Evolutionary conservation across 2,329 filamentous ascomycete species (phyloP), one percentile per base, ranked within the genome.

Genomic region (Teratosphaeria viscida): DNA sequence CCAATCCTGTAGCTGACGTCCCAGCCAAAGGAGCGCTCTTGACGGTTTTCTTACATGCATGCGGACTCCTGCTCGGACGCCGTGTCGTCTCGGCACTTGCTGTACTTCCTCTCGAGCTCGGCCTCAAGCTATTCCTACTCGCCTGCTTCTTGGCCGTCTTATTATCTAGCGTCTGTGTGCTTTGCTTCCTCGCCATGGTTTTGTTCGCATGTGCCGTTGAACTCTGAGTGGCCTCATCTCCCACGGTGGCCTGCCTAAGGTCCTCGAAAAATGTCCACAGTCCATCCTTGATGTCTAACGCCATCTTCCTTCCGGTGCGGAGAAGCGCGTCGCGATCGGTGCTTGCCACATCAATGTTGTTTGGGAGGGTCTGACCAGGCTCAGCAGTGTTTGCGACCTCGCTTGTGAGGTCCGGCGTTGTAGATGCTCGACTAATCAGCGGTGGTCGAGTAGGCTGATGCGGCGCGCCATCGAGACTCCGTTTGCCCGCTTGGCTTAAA

Each of bases 231-330:
- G 86, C 89, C 76, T 99, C 94, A 58, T 99, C 94, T 27, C 94
- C 94, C 6, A 99, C 91, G 0, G 94, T 96, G 14, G 92, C 95
- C 74, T 97, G 94, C 65, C 92, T 83, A 55, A 99, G 85, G 71
- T 99, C 94, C 72, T 97, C 94, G 61, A 96, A 85, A 74, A 99
- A 99, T 1, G 90, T 96, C 85, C 89, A 92, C 55, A 99, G 77
- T 1, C 94, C 92, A 57, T 94, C 85, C 71, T 87, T 90, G 73
- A 99, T 85, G 74, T 96, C 94, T 61, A 89, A 88, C 16, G 92
- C 89, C 74, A 96, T 86, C 73, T 94, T 89, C 71, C 91, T 91
- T 61, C 79, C 78, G 58, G 76, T 83, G 68, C 74, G 78, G 60
- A 84, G 71, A 49, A 85, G 70, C n/a, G 76, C 72, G 53, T 84